A percentile compares a stretch with the other conserved stretches of the same genome.
phyloP scores from a whole-genome alignment of 2,329 filamentous ascomycete genomes.

The Diplodia intermedia region DNA sequence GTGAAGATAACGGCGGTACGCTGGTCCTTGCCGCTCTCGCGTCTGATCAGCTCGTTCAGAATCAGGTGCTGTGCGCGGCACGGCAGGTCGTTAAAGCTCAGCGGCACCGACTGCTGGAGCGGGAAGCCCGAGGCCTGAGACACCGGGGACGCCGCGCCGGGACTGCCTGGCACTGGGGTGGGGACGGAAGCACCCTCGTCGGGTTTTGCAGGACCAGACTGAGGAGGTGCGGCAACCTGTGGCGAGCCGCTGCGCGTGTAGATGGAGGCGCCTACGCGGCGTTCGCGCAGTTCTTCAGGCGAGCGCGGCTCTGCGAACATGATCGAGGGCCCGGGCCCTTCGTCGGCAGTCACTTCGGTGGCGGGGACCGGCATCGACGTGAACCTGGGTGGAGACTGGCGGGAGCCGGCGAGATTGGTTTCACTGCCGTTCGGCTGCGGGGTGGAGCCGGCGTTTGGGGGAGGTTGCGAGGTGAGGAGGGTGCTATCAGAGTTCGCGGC shows the following conservation, averaged over 20 bases:
- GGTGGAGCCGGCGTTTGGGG: not conserved
- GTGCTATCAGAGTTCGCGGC: conserved; percentile 6
- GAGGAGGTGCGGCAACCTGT: not conserved
- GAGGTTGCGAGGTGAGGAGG: conserved; percentile 11
- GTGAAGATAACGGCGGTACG: conserved; percentile 79
- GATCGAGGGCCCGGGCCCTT: conserved; percentile 71
- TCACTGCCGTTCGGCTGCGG: not conserved
- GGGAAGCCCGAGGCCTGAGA: conserved; percentile 54
- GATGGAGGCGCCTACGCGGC: conserved; percentile 18
- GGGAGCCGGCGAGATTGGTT: conserved; percentile 59
- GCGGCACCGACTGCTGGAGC: conserved; percentile 67
- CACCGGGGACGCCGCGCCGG: not conserved
- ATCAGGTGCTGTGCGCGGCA: conserved; percentile 86
- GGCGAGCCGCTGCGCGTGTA: conserved; percentile 28
- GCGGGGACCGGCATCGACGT: conserved; percentile 76
- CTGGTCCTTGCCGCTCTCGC: conserved; percentile 32
- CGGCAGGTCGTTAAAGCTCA: conserved; percentile 87
- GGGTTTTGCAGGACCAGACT: not conserved
- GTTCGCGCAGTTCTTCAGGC: conserved; percentile 33
- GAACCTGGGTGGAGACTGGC: conserved; percentile 68
- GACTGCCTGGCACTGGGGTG: conserved; percentile 22
- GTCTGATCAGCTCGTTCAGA: conserved; percentile 79
- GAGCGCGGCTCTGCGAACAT: conserved; percentile 66
- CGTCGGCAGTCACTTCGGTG: conserved; percentile 69
- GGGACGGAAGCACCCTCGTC: not conserved